These are phyloP conservation scores for Alnus glutinosa DNA, from an alignment of 306 rosid species.

Conservation along the genomic window DNA sequence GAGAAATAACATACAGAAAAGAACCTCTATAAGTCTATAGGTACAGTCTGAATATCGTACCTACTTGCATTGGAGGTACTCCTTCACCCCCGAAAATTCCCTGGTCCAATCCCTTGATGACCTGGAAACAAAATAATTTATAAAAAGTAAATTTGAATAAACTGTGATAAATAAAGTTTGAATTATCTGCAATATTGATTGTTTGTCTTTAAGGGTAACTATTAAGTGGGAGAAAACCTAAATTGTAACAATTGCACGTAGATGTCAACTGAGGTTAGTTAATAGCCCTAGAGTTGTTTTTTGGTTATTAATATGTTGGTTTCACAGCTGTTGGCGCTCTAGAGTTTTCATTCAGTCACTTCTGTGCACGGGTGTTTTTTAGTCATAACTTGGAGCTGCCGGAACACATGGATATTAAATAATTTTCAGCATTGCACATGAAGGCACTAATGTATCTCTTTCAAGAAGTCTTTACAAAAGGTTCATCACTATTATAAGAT, in stretches of 20 bases:
- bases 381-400: background rate
- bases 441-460: background rate
- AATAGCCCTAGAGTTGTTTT: background rate
- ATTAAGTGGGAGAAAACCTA: background rate
- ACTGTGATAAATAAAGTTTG: conserved; percentile 8
- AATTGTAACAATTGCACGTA: background rate
- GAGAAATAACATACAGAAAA: conserved; percentile 11
- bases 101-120: conserved; percentile 87
- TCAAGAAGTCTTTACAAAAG: background rate
- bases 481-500: background rate
- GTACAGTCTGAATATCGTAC: conserved; percentile 35
- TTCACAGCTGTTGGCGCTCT: conserved; percentile 5
- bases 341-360: background rate
- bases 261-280: background rate
- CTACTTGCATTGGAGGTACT: conserved; percentile 93
- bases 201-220: background rate
- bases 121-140: conserved; percentile 34
- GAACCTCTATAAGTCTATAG: conserved; percentile 13
- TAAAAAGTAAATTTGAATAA: conserved; percentile 8
- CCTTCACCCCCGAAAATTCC: conserved; percentile 95
- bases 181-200: background rate
- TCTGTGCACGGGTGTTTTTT: background rate
- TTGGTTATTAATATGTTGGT: background rate
- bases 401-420: background rate
- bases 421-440: background rate